Evolutionary conservation across 768 basidiomycete species (phyloP).

Genomic region (Asterophora lycoperdoides): DNA sequence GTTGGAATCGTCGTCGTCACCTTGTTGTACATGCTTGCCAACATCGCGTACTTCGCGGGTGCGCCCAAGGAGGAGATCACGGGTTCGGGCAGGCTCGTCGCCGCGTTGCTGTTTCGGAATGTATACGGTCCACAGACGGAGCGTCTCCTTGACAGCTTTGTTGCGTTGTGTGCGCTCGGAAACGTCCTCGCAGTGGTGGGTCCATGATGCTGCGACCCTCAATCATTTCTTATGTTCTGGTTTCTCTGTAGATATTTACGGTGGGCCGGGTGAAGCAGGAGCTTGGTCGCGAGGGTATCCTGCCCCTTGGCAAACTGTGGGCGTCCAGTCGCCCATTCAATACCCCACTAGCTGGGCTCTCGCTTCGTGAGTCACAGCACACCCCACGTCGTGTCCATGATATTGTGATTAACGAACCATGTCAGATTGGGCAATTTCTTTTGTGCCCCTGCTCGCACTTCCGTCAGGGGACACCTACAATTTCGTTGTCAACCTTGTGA

Average conservation of each 20-base stretch:
- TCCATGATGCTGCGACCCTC: neutral
- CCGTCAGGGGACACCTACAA: conserved; percentile 62
- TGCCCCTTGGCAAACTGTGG: conserved; percentile 55
- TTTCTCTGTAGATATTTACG: conserved; percentile 15
- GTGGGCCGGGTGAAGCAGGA: conserved; percentile 48
- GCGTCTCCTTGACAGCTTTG: conserved; percentile 23
- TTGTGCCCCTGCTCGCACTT: conserved; percentile 26
- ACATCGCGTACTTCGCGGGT: conserved; percentile 66
- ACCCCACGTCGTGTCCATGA: conserved; percentile 19
- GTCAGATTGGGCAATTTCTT: conserved; percentile 27
- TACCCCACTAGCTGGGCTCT: conserved; percentile 49
- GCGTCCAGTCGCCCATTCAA: conserved; percentile 53
- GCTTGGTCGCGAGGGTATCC: conserved; percentile 50
- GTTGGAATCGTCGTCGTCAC: conserved; percentile 54
- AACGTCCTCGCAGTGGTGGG: conserved; percentile 45
- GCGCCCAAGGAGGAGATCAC: conserved; percentile 63
- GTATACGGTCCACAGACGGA: conserved; percentile 55
- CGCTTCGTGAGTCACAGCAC: conserved; percentile 33
- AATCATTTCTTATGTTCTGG: neutral
- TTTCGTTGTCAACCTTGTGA: conserved; percentile 47
- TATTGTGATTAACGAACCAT: neutral
- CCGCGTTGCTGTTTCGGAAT: conserved; percentile 63
- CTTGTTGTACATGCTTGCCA: conserved; percentile 54
- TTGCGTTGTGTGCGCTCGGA: conserved; percentile 43
- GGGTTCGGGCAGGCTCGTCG: conserved; percentile 54